Evolutionary conservation across 768 basidiomycete species (phyloP).

Genomic region (Tylopilus felleus): DNA sequence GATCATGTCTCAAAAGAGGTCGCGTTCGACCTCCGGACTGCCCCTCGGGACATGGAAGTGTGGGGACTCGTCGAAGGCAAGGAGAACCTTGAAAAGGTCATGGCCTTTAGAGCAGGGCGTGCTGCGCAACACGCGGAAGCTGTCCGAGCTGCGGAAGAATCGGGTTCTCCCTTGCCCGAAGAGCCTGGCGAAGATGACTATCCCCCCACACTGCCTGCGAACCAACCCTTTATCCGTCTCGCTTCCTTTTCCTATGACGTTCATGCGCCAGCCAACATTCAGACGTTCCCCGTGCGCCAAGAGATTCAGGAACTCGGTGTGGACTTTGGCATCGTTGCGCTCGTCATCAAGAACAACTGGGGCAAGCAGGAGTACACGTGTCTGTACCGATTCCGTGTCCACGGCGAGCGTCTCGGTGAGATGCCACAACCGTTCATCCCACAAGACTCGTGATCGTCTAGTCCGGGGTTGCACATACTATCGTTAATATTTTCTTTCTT

Average conservation of each 20-base stretch:
- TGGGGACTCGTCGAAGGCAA: conserved; percentile 85
- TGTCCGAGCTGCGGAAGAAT: conserved; percentile 32
- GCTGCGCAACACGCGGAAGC: conserved; percentile 34
- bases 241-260: conserved; percentile 66
- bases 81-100: conserved; percentile 64
- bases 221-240: conserved; percentile 57
- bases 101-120: conserved; percentile 50
- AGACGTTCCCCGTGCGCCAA: conserved; percentile 73
- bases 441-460: conserved; percentile 14
- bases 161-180: conserved; percentile 15
- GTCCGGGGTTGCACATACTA: conserved; percentile 9
- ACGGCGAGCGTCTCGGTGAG: conserved; percentile 55
- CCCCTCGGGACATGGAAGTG: conserved; percentile 84
- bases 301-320: conserved; percentile 68
- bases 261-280: conserved; percentile 53
- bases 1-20: conserved; percentile 87
- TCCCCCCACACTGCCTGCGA: conserved; percentile 46
- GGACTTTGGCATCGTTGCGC: conserved; percentile 81
- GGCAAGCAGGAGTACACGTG: conserved; percentile 83
- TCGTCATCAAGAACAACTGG: conserved; percentile 84
- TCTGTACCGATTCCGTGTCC: conserved; percentile 81
- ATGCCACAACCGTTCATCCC: conserved; percentile 35
- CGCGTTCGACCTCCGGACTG: conserved; percentile 75
- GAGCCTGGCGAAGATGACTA: conserved; percentile 37
- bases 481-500: not conserved